Evolutionary conservation across 2,329 filamentous ascomycete species (phyloP).

Genomic region (Ramichloridium luteum): DNA sequence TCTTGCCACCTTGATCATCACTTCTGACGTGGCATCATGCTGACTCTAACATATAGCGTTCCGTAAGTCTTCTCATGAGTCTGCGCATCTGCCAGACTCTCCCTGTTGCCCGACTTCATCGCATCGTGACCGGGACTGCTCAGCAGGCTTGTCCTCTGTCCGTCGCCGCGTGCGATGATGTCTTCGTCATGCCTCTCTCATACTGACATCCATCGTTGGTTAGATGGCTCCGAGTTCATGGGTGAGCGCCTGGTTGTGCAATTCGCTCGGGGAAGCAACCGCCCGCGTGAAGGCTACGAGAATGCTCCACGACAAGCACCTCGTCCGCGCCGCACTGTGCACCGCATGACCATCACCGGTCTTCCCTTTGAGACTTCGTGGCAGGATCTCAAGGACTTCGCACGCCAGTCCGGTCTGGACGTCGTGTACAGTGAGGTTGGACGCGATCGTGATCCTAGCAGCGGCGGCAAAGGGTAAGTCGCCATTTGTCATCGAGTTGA

Average conservation of each 20-base stretch:
- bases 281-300: slow-evolving; percentile 51
- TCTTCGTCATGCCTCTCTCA: slow-evolving; percentile 16
- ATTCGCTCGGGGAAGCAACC: slow-evolving; percentile 76
- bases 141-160: no score
- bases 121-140: no score
- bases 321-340: slow-evolving; percentile 84
- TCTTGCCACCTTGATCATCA: neutral
- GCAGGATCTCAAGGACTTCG: slow-evolving; percentile 99
- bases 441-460: slow-evolving; percentile 66
- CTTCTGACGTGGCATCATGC: neutral
- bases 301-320: slow-evolving; percentile 54
- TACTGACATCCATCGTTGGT: slow-evolving; percentile 23
- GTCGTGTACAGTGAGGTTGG: slow-evolving; percentile 96
- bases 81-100: no score
- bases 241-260: slow-evolving; percentile 95
- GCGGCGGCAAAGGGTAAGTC: slow-evolving; percentile 54
- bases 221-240: slow-evolving; percentile 97
- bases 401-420: slow-evolving; percentile 88
- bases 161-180: no score
- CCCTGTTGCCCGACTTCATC: no score
- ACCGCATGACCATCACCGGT: slow-evolving; percentile 95
- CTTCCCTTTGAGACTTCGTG: slow-evolving; percentile 98
- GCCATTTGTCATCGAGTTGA: neutral
- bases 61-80: slow-evolving; percentile 42
- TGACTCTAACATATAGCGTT: slow-evolving; percentile 41